A percentile compares a stretch with the other conserved stretches of the same genome.
phyloP scores from a whole-genome alignment of 108 stramenopile genomes.

The Skeletonema tropicum region DNA sequence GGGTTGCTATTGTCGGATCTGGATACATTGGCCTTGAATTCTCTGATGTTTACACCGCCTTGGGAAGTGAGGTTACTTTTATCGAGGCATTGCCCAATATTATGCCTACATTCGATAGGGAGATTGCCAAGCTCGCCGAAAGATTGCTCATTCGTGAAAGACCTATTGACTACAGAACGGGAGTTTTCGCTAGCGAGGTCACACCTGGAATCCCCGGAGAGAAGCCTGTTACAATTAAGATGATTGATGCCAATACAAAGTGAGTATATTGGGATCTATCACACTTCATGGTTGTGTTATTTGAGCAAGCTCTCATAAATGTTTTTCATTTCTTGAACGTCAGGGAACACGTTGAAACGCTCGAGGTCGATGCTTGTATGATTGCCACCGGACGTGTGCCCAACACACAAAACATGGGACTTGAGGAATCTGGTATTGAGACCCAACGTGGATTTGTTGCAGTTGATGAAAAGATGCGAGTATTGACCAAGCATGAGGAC shows the following conservation, averaged over 20 bases:
- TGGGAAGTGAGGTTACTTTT: constrained; percentile 97
- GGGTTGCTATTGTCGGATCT: constrained; percentile 97
- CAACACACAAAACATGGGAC: constrained; percentile 93
- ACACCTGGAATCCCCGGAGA: constrained; percentile 95
- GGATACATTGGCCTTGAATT: constrained; percentile 99
- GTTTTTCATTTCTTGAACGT: neutral
- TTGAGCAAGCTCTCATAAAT: constrained; percentile 1
- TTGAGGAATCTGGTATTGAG: constrained; percentile 89
- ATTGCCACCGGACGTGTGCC: constrained; percentile 98
- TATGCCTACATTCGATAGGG: constrained; percentile 98
- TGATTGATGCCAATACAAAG: constrained; percentile 99
- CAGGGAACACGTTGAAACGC: constrained; percentile 94
- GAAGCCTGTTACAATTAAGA: constrained; percentile 98
- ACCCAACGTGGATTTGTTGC: constrained; percentile 95
- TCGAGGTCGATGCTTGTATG: constrained; percentile 98
- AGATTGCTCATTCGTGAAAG: constrained; percentile 92
- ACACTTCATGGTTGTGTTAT: neutral
- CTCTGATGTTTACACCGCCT: constrained; percentile 97
- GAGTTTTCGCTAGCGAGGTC: constrained; percentile 94
- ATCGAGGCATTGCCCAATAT: constrained; percentile 93
- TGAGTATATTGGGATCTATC: constrained; percentile 39
- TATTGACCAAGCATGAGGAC: constrained; percentile 84
- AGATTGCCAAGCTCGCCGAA: constrained; percentile 97
- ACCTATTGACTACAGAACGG: constrained; percentile 92
- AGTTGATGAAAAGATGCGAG: constrained; percentile 96